Evolutionary conservation across 352 stramenopile species (phyloP).

Genomic region (Phytopythium oedochilum): DNA sequence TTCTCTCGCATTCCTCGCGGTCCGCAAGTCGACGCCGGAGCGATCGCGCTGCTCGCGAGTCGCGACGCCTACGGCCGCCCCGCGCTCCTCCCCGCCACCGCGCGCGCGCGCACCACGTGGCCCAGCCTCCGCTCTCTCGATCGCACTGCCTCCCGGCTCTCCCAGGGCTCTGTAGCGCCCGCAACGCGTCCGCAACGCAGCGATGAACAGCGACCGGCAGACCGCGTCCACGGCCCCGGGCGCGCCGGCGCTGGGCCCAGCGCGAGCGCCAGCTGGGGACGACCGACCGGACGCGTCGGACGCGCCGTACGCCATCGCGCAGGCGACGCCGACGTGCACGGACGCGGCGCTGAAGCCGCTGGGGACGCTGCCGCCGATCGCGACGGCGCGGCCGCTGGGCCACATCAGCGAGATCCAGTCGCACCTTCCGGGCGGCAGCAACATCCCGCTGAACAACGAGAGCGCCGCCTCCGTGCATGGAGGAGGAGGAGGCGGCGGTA

Average conservation of each 20-base stretch:
- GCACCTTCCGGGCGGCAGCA: constrained; percentile 30
- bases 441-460: constrained; percentile 32
- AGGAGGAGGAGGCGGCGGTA: no score
- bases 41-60: no score
- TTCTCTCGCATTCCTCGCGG: no score
- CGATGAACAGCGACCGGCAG: not conserved
- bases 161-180: not conserved
- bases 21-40: no score
- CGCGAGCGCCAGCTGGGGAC: not conserved
- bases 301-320: constrained; percentile 27
- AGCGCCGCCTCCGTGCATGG: no score
- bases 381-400: constrained; percentile 30
- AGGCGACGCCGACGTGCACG: constrained; percentile 25
- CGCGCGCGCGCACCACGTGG: not conserved
- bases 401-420: constrained; percentile 28
- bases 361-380: constrained; percentile 34
- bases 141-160: not conserved
- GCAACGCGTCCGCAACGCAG: not conserved
- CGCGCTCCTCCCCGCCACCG: not conserved
- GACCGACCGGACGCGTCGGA: constrained; percentile 16
- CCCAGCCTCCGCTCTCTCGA: not conserved
- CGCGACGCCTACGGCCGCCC: no score
- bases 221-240: not conserved
- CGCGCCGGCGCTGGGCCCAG: not conserved
- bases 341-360: constrained; percentile 9